phyloP scores from a whole-genome alignment of 164 flowering plant genomes.

The Dillenia suffruticosa region DNA sequence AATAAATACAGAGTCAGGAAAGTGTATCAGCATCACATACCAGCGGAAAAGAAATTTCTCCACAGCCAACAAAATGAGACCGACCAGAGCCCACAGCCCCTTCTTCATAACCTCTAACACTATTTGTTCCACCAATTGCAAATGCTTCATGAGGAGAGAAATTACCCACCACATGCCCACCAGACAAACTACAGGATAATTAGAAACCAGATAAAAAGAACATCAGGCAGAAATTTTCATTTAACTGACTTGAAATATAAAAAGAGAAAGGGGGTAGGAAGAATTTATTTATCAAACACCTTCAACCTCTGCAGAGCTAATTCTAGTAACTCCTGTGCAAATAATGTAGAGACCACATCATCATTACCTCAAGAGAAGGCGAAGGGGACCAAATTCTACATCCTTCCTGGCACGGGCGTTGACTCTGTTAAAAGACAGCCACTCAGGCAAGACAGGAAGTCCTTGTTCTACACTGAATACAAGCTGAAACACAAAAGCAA shows the following conservation, averaged over 20 bases:
- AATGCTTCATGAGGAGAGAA: slow-evolving; percentile 98
- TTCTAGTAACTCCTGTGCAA: not conserved
- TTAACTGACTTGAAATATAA: not conserved
- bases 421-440: slow-evolving; percentile 84
- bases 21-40: slow-evolving; percentile 28
- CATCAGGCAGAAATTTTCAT: slow-evolving; percentile 1
- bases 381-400: slow-evolving; percentile 65
- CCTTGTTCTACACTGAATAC: slow-evolving; percentile 93
- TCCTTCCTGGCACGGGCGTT: slow-evolving; percentile 86
- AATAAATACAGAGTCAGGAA: not conserved
- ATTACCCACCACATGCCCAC: slow-evolving; percentile 91
- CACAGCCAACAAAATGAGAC: slow-evolving; percentile 86
- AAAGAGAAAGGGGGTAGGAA: not conserved
- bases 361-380: slow-evolving; percentile 59
- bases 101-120: slow-evolving; percentile 99
- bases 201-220: slow-evolving; percentile 8
- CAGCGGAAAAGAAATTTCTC: slow-evolving; percentile 90
- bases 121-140: slow-evolving; percentile 97
- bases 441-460: slow-evolving; percentile 87
- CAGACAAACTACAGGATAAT: slow-evolving; percentile 60
- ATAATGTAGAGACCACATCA: not conserved
- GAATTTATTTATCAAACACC: not conserved
- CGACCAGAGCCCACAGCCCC: slow-evolving; percentile 97
- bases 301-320: not conserved
- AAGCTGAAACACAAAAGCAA: slow-evolving; percentile 43